Evolutionary conservation across 495 filamentous ascomycete genomes (phyloP), one percentile per base, ranked within the genome.

Genomic region (Aspergillus heteromorphus): DNA sequence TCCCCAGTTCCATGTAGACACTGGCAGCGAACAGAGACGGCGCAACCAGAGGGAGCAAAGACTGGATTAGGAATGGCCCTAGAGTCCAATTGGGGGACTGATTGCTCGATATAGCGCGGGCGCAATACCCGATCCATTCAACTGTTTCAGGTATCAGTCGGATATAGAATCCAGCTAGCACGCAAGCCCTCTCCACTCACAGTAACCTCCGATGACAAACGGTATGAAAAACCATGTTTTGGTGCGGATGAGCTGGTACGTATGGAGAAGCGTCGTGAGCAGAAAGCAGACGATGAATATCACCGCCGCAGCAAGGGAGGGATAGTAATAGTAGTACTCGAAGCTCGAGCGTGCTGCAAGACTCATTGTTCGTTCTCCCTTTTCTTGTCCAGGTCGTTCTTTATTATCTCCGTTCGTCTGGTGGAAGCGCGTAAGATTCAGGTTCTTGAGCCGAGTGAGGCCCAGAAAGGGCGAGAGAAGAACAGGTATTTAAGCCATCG

Each of bases 211-310:
- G 20, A 85, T 55, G 14, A 82, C 27, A 23, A 86, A 73, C 0
- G 84, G 76, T 10, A 78, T 79, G 49, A 87, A 85, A 61, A 81
- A 87, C 82, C 79, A 86, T 16, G 79, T 80, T 54, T 67, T 67
- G 13, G 66, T 73, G 20, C 63, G 69, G 40, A 76, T 45, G 6
- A 86, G 21, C 16, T 82, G 74, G 41, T 66, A 71, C 19, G 58
- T 21, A 53, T 87, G 84, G 3, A 68, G 48, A 4, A 70, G 18
- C 6, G 77, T 62, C 1, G 73, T 62, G 18, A 45, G 72, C 34
- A 45, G 62, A 55, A 60, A 87, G 85, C 82, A 63, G 17, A 69
- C 55, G 59, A 58, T 70, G 52, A 80, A 83, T n/a, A 80, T 62
- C 6, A 71, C 48, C 8, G 76, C 81, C 0, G 74, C 75, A 1